Evolutionary conservation across 2,329 filamentous ascomycete genomes (phyloP).

Genomic region (Talaromyces rugulosus): DNA sequence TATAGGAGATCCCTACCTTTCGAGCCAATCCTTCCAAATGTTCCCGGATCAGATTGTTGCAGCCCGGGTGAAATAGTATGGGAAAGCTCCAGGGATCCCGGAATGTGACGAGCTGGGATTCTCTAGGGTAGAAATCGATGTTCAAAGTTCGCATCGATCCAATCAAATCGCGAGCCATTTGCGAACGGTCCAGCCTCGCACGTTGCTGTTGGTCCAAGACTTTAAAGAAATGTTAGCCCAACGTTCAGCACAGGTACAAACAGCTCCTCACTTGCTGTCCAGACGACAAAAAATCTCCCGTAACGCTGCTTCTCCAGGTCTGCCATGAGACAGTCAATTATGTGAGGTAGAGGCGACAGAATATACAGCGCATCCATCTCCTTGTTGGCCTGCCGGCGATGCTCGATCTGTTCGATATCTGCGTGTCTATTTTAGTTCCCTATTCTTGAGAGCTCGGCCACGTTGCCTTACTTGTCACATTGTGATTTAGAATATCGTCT

Average conservation of each 20-base stretch:
- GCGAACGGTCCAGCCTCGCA: conserved; percentile 69
- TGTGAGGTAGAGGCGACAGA: conserved; percentile 77
- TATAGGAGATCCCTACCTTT: conserved; percentile 56
- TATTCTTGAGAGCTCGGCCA: conserved; percentile 12
- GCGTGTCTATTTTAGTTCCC: conserved; percentile 15
- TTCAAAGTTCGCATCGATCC: conserved; percentile 78
- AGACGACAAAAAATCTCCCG: conserved; percentile 72
- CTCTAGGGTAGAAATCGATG: conserved; percentile 83
- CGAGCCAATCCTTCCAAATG: conserved; percentile 84
- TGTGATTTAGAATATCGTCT: conserved; percentile 95
- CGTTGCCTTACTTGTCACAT: conserved; percentile 74
- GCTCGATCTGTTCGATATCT: conserved; percentile 95
- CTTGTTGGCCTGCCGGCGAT: conserved; percentile 73
- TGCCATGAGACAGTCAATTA: conserved; percentile 89
- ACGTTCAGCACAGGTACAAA: not conserved
- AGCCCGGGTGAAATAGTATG: conserved; percentile 82
- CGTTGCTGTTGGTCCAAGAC: conserved; percentile 67
- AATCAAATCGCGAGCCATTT: conserved; percentile 67
- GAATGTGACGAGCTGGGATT: conserved; percentile 88
- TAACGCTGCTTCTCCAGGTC: conserved; percentile 86
- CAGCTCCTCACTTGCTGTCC: conserved; percentile 62
- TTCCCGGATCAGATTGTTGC: conserved; percentile 74
- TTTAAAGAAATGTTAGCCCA: conserved; percentile 23
- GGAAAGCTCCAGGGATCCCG: conserved; percentile 95
- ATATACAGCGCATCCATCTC: conserved; percentile 96